Conservation (phyloP, 2,329 filamentous ascomycete genomes). For the Hortaea werneckii region DNA sequence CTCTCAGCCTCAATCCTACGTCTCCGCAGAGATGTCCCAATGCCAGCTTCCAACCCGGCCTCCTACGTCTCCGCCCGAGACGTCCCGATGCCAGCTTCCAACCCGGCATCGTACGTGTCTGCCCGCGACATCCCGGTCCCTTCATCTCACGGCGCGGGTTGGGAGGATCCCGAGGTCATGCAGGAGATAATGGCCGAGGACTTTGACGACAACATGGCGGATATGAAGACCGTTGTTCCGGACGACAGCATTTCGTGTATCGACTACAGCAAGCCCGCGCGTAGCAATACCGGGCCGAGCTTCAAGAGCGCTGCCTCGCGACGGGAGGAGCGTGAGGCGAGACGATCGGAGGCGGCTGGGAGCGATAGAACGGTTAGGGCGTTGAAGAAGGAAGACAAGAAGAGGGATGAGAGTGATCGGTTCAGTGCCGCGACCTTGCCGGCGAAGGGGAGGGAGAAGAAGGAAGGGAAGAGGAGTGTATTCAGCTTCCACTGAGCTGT, state of each 20-base stretch:
- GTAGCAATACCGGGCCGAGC: slow-evolving; percentile 8
- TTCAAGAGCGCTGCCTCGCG: slow-evolving; percentile 1
- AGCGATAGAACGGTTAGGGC: slow-evolving; percentile 19
- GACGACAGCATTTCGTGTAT: slow-evolving; percentile 40
- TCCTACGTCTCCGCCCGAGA: slow-evolving; percentile 9
- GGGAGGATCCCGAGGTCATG: slow-evolving; percentile 13
- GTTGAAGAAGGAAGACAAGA: slow-evolving; percentile 6
- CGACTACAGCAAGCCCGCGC: slow-evolving; percentile 9
- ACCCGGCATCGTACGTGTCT: slow-evolving; percentile 7
- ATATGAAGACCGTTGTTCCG: slow-evolving; percentile 36
- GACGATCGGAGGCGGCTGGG: slow-evolving; percentile 10
- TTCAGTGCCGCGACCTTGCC: slow-evolving; percentile 26
- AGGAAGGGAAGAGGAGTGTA: slow-evolving; percentile 22
- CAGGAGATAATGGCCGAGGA: slow-evolving; percentile 25
- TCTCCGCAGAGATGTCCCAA: slow-evolving; percentile 9
- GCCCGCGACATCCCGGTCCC: slow-evolving; percentile 8
- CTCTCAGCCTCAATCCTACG: slow-evolving; percentile 7
- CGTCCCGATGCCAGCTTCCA: slow-evolving; percentile 8
- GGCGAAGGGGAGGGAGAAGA: slow-evolving; percentile 25
- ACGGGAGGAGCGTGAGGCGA: background rate
- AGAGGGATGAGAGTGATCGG: slow-evolving; percentile 3
- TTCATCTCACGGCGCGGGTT: slow-evolving; percentile 4
- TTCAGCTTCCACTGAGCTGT: slow-evolving; percentile 10
- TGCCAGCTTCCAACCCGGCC: slow-evolving; percentile 6
- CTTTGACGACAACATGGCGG: slow-evolving; percentile 29